A percentile compares a stretch with the other conserved stretches of the same genome.
These are phyloP conservation scores for Pseudocercospora fijiensis DNA, from an alignment of 2,329 filamentous ascomycete genomes.

Conservation along the genomic window DNA sequence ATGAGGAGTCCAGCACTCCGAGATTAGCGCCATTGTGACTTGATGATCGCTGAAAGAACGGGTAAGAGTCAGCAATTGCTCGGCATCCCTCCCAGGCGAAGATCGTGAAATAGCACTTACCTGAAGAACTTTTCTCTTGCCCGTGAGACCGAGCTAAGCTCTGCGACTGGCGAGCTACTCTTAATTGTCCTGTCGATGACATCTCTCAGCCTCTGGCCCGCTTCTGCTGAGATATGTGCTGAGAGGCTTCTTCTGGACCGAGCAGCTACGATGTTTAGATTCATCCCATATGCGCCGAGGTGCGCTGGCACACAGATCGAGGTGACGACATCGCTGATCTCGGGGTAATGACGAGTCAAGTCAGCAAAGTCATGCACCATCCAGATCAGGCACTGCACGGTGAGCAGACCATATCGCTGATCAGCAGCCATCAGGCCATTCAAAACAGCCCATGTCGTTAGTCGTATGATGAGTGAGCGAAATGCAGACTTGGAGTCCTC, in stretches of 20 bases:
- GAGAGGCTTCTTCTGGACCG: background rate
- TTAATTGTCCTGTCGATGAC: background rate
- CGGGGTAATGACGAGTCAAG: background rate
- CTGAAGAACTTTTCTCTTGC: background rate
- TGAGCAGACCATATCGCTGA: background rate
- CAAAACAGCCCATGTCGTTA: background rate
- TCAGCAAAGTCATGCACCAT: background rate
- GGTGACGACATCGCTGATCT: background rate
- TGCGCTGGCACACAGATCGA: background rate
- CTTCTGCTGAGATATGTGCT: background rate
- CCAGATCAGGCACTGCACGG: background rate
- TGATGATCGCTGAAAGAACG: background rate
- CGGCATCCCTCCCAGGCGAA: background rate
- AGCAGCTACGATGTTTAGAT: background rate
- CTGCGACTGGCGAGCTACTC: background rate
- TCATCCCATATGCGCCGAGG: background rate
- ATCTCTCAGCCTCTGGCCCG: background rate
- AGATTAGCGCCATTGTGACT: background rate
- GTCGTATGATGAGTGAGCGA: background rate
- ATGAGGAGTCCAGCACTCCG: background rate
- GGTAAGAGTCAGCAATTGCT: background rate
- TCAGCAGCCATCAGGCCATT: background rate
- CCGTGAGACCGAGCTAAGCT: background rate
- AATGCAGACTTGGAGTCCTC: background rate
- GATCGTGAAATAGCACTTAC: background rate